phyloP scores from a whole-genome alignment of 1,284 basidiomycete species.

The Porogramme epimiltina region DNA sequence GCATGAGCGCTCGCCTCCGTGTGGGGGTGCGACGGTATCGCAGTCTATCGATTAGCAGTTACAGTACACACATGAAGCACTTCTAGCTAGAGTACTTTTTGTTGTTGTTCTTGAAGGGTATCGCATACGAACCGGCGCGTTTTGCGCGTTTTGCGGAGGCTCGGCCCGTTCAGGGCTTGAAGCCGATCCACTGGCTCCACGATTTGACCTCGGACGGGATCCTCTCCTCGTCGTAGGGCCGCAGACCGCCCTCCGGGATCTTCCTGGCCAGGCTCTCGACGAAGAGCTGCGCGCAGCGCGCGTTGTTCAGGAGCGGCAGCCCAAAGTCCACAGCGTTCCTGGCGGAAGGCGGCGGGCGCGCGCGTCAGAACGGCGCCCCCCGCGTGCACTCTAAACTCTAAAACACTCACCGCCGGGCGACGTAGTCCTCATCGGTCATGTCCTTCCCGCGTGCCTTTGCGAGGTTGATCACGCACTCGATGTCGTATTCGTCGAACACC shows the following conservation, averaged over 20 bases:
- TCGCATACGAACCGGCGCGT: background rate
- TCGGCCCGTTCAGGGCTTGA: constrained; percentile 47
- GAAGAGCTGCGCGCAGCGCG: constrained; percentile 87
- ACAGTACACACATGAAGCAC: constrained; percentile 21
- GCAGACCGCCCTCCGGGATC: constrained; percentile 83
- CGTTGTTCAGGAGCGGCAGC: constrained; percentile 89
- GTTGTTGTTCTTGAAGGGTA: background rate
- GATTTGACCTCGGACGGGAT: constrained; percentile 94
- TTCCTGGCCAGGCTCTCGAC: constrained; percentile 90
- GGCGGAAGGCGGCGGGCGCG: background rate
- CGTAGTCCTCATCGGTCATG: constrained; percentile 93
- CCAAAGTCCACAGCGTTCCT: constrained; percentile 94
- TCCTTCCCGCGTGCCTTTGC: constrained; percentile 80
- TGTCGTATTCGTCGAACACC: constrained; percentile 93
- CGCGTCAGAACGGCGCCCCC: too few species aligned
- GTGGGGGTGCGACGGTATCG: background rate
- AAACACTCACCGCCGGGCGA: constrained; percentile 74
- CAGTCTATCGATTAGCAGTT: constrained; percentile 15
- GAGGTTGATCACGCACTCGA: constrained; percentile 95
- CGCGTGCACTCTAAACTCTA: background rate
- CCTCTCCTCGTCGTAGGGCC: constrained; percentile 84
- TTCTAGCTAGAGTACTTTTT: constrained; percentile 20
- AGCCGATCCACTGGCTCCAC: constrained; percentile 87
- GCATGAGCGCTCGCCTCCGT: background rate
- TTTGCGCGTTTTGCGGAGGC: background rate